phyloP scores from a whole-genome alignment of 345 rosid genomes.

The Noccaea bulbosa region DNA sequence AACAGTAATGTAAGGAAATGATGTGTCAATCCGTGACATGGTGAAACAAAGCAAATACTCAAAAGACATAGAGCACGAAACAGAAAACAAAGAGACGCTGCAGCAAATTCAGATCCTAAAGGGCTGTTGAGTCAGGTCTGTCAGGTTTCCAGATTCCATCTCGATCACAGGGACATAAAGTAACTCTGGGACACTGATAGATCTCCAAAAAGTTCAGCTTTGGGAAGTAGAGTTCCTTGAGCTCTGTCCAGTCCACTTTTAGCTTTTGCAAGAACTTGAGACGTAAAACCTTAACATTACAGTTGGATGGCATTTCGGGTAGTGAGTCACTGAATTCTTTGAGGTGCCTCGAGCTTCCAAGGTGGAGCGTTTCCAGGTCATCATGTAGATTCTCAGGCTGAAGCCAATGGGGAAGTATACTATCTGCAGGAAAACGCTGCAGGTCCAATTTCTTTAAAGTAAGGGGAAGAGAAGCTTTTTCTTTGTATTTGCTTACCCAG shows the following conservation, averaged over 20 bases:
- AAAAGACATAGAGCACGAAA: no score
- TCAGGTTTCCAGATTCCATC: conserved; percentile 7
- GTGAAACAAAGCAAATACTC: no score
- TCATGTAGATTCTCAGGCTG: not conserved
- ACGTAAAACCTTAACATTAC: conserved; percentile 17
- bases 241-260: conserved; percentile 15
- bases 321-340: not conserved
- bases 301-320: not conserved
- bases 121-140: not conserved
- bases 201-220: not conserved
- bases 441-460: conserved; percentile 40
- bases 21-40: no score
- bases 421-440: conserved; percentile 29
- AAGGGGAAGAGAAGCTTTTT: not conserved
- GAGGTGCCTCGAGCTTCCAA: conserved; percentile 37
- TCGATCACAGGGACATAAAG: not conserved
- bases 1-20: no score
- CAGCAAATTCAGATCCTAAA: not conserved
- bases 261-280: not conserved
- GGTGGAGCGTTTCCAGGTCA: conserved; percentile 35
- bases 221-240: not conserved
- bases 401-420: conserved; percentile 32
- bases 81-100: no score
- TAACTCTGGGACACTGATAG: conserved; percentile 11
- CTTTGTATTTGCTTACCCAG: no score